A percentile compares a stretch with the other conserved stretches of the same genome.
phyloP scores from a whole-genome alignment of 257 asterid species.

The Capsicum chinense region DNA sequence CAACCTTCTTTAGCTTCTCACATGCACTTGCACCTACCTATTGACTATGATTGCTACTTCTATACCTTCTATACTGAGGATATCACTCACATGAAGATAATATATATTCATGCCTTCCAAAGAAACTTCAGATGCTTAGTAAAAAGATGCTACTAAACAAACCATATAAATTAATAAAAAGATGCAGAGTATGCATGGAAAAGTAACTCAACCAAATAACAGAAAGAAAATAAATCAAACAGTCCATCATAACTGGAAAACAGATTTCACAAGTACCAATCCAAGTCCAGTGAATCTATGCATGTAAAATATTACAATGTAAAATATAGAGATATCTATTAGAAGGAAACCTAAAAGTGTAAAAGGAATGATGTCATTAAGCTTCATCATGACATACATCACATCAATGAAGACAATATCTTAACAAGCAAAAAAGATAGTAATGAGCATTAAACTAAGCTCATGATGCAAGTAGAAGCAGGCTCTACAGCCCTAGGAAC shows the following conservation, averaged over 20 bases:
- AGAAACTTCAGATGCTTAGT: constrained; percentile 8
- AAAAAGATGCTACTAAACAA: not conserved
- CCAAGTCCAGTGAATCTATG: not conserved
- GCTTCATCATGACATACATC: not conserved
- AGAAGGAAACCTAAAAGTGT: constrained; percentile 23
- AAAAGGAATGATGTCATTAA: constrained; percentile 4
- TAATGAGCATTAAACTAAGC: not conserved
- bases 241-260: not conserved
- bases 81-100: constrained; percentile 9
- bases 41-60: not conserved
- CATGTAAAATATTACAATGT: not conserved
- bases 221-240: constrained; percentile 8
- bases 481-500: not conserved
- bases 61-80: not conserved
- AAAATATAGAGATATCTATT: not conserved
- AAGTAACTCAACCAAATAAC: not conserved
- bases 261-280: not conserved
- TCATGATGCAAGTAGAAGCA: not conserved
- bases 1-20: not conserved
- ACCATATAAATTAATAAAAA: not conserved
- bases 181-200: not conserved
- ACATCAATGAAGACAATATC: constrained; percentile 7
- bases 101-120: not conserved
- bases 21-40: constrained; percentile 2
- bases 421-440: not conserved